Percentiles rank a stretch among this genome's conserved stretches.
Evolutionary conservation across 768 basidiomycete genomes (phyloP).

Genomic region (Hericium erinaceus): DNA sequence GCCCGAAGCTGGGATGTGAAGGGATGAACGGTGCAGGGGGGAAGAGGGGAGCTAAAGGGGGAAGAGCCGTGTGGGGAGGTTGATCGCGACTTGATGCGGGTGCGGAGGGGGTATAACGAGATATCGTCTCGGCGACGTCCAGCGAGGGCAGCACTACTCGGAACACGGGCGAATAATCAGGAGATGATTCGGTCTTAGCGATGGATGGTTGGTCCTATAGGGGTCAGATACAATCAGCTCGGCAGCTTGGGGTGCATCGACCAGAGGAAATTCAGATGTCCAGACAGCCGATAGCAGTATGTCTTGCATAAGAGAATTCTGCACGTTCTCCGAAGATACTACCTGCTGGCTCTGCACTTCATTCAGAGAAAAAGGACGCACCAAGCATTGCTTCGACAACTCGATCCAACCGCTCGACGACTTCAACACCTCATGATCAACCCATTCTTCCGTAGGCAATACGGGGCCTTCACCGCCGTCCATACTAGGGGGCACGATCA

Average conservation of each 20-base stretch:
- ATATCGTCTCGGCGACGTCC: neutral
- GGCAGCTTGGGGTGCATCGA: neutral
- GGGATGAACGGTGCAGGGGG: constrained; percentile 72
- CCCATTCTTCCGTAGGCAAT: constrained; percentile 68
- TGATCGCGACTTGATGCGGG: neutral
- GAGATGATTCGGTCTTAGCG: constrained; percentile 16
- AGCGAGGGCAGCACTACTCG: constrained; percentile 18
- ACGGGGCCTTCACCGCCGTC: constrained; percentile 56
- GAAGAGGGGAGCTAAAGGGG: constrained; percentile 51
- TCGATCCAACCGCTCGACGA: constrained; percentile 68
- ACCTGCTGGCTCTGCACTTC: too few relatives aligned
- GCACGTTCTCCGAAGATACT: too few relatives aligned
- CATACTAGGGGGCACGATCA: constrained; percentile 45
- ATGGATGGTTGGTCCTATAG: constrained; percentile 19
- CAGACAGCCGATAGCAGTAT: neutral
- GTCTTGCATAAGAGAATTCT: too few relatives aligned
- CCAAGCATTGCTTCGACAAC: constrained; percentile 54
- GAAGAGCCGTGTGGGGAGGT: constrained; percentile 26
- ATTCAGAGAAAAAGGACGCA: constrained; percentile 31
- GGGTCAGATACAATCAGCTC: neutral
- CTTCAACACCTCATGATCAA: constrained; percentile 62
- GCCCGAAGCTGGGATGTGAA: constrained; percentile 59
- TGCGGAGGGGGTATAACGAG: constrained; percentile 6
- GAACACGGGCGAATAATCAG: constrained; percentile 28
- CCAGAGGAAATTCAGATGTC: neutral